Evolutionary conservation across 441 rosid genomes (phyloP).

Genomic region (Rhodomyrtus psidioides): DNA sequence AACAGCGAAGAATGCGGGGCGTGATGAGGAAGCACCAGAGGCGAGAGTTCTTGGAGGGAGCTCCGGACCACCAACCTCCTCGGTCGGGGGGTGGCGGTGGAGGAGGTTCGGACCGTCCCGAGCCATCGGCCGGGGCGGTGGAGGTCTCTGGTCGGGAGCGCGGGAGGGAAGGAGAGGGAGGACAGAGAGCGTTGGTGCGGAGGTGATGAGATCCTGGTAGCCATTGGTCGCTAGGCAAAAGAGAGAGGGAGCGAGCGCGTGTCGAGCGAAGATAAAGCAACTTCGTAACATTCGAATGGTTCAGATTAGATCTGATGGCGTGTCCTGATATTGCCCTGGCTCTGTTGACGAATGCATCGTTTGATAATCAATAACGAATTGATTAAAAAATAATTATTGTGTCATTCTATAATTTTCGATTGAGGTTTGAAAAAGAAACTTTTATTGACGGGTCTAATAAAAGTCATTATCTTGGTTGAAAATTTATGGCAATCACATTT

Average conservation of each 20-base stretch:
- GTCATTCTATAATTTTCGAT: neutral
- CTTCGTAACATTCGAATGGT: neutral
- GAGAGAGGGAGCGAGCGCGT: neutral
- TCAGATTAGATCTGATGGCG: neutral
- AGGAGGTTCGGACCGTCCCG: neutral
- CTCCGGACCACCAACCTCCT: neutral
- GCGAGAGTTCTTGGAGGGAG: neutral
- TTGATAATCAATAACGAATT: neutral
- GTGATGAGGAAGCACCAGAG: neutral
- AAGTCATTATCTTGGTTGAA: neutral
- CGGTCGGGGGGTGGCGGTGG: neutral
- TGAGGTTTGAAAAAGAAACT: neutral
- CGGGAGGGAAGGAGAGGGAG: neutral
- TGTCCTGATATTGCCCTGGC: neutral
- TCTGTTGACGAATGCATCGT: neutral
- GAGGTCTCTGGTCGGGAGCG: neutral
- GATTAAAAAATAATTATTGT: neutral
- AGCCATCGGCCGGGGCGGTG: neutral
- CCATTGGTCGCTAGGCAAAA: neutral
- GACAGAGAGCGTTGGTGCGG: neutral
- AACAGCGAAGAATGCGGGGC: conserved; percentile 12
- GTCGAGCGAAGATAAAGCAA: neutral
- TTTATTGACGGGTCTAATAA: neutral
- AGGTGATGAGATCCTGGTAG: neutral
- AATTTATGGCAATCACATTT: neutral